Percentiles rank a stretch among this genome's conserved stretches.
Conservation (phyloP, 345 rosid genomes). For the Arabis hirsuta region DNA sequence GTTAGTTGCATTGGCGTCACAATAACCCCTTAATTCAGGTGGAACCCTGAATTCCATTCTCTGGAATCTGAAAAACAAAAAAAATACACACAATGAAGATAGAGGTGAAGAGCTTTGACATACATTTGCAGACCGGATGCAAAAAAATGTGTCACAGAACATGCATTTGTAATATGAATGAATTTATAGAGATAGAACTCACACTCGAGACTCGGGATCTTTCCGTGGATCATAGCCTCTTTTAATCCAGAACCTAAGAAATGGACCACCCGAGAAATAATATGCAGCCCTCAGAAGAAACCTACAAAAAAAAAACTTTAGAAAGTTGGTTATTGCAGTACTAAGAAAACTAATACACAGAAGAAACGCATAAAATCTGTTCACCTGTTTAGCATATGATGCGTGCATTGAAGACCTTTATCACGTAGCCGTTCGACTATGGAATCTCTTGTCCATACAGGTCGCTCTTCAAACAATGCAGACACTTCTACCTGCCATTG, state of each 20-base stretch:
- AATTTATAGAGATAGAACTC: slow-evolving; percentile 43
- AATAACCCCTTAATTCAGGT: slow-evolving; percentile 63
- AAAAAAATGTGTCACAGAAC: background rate
- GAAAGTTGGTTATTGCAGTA: slow-evolving; percentile 1
- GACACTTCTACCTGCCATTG: slow-evolving; percentile 72
- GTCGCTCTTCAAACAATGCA: slow-evolving; percentile 81
- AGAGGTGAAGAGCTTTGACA: slow-evolving; percentile 8
- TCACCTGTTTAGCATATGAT: slow-evolving; percentile 74
- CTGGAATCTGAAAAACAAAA: slow-evolving; percentile 65
- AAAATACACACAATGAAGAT: slow-evolving; percentile 8
- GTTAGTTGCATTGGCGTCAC: slow-evolving; percentile 54
- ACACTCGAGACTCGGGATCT: slow-evolving; percentile 98
- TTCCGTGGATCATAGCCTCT: slow-evolving; percentile 97
- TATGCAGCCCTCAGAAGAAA: slow-evolving; percentile 82
- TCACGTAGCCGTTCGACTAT: slow-evolving; percentile 67
- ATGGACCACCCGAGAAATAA: slow-evolving; percentile 92
- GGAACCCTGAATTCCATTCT: slow-evolving; percentile 91
- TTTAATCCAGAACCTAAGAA: slow-evolving; percentile 88
- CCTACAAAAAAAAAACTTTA: slow-evolving; percentile 50
- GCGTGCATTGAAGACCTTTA: slow-evolving; percentile 63
- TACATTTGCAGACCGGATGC: slow-evolving; percentile 10
- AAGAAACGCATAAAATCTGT: background rate
- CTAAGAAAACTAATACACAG: background rate
- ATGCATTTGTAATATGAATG: slow-evolving; percentile 21
- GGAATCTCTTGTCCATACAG: slow-evolving; percentile 88